phyloP scores from a whole-genome alignment of 2,329 filamentous ascomycete genomes.

The Emericellopsis atlantica region DNA sequence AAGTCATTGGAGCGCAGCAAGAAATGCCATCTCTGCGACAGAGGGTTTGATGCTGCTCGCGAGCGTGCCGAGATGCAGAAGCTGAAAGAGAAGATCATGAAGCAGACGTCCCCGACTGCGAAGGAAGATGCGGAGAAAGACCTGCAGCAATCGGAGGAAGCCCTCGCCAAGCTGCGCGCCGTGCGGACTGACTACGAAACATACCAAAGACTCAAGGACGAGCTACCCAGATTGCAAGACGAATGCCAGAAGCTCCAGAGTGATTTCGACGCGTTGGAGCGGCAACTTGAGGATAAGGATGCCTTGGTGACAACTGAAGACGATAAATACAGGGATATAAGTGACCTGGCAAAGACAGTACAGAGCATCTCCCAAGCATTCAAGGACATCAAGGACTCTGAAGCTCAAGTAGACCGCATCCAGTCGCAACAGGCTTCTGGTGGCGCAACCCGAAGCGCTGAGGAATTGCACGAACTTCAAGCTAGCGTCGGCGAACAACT shows the following conservation, averaged over 20 bases:
- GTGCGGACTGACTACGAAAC: conserved; percentile 61
- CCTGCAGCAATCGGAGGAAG: conserved; percentile 34
- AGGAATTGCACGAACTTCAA: conserved; percentile 74
- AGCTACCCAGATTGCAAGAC: conserved; percentile 56
- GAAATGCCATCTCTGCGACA: conserved; percentile 64
- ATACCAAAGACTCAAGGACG: conserved; percentile 55
- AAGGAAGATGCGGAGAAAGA: conserved; percentile 50
- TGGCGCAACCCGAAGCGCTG: conserved; percentile 53
- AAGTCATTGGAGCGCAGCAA: conserved; percentile 54
- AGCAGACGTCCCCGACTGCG: conserved; percentile 47
- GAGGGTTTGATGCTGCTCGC: conserved; percentile 48
- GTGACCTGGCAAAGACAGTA: conserved; percentile 65
- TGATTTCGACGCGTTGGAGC: conserved; percentile 47
- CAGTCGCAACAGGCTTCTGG: conserved; percentile 63
- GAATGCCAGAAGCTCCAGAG: conserved; percentile 50
- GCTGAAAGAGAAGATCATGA: conserved; percentile 55
- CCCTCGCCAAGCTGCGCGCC: conserved; percentile 46
- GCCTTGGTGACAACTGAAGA: conserved; percentile 50
- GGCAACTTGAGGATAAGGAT: conserved; percentile 56
- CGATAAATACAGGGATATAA: conserved; percentile 57
- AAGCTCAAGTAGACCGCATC: conserved; percentile 63
- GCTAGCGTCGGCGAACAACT: conserved; percentile 54
- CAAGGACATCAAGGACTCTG: conserved; percentile 58
- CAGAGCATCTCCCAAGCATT: conserved; percentile 61
- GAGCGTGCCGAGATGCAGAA: conserved; percentile 43